Evolutionary conservation across 148 eudicot species (phyloP).

Genomic region (Pharnaceum exiguum): DNA sequence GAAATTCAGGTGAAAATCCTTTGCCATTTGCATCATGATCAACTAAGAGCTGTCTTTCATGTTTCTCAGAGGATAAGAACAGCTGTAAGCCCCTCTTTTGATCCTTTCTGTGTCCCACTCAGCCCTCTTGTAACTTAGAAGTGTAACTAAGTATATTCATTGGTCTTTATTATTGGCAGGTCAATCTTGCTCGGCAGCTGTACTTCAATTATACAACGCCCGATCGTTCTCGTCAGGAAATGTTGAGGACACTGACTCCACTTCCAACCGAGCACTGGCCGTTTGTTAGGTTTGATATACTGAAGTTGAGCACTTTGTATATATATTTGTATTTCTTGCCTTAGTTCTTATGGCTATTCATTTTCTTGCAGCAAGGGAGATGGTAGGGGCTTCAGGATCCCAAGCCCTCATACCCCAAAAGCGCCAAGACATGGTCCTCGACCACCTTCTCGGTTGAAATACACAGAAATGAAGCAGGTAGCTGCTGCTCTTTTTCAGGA

Average conservation of each 20-base stretch:
- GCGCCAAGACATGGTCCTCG: conserved; percentile 96
- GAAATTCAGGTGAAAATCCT: conserved; percentile 65
- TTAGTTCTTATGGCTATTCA: not conserved
- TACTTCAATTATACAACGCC: conserved; percentile 93
- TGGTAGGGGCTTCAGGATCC: conserved; percentile 38
- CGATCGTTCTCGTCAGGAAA: conserved; percentile 82
- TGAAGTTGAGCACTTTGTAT: not conserved
- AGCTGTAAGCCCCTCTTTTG: conserved; percentile 54
- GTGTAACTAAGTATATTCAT: not conserved
- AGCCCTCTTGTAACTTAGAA: no score
- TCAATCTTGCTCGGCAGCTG: conserved; percentile 63
- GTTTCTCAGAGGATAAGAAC: conserved; percentile 76
- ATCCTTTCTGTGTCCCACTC: not conserved
- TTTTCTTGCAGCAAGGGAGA: conserved; percentile 54
- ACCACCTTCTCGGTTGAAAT: conserved; percentile 72
- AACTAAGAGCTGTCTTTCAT: conserved; percentile 82
- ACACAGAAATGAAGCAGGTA: conserved; percentile 75
- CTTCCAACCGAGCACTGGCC: conserved; percentile 88
- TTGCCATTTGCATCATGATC: conserved; percentile 96
- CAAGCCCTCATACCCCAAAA: conserved; percentile 81
- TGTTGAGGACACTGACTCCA: conserved; percentile 72
- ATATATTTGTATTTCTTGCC: not conserved
- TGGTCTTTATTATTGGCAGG: conserved; percentile 34
- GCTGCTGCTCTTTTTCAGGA: conserved; percentile 94
- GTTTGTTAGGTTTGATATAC: conserved; percentile 44